Evolutionary conservation across 2,329 filamentous ascomycete species (phyloP).

Genomic region (Colletotrichum sp.): DNA sequence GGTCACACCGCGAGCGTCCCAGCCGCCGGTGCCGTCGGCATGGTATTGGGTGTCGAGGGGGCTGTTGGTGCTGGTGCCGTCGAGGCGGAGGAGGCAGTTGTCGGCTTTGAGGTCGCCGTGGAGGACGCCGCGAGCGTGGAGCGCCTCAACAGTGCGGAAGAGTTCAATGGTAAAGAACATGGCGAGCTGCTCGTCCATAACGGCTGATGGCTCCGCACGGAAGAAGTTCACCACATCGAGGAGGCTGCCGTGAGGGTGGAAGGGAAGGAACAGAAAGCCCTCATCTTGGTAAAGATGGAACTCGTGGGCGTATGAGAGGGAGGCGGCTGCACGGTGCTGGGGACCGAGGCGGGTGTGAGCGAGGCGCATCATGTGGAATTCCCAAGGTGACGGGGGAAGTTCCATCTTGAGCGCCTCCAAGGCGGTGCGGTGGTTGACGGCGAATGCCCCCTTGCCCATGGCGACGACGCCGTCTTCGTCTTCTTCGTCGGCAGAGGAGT

Average conservation of each 20-base stretch:
- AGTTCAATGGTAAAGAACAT: conserved; percentile 98
- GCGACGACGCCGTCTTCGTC: conserved; percentile 49
- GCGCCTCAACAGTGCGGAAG: conserved; percentile 84
- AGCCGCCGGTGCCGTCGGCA: conserved; percentile 76
- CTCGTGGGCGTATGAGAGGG: conserved; percentile 83
- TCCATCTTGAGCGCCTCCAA: conserved; percentile 96
- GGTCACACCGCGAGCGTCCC: conserved; percentile 78
- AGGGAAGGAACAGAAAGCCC: conserved; percentile 87
- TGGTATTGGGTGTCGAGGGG: conserved; percentile 69
- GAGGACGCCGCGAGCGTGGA: conserved; percentile 80
- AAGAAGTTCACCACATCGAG: conserved; percentile 94
- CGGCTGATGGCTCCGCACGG: conserved; percentile 71
- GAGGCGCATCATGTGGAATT: conserved; percentile 93
- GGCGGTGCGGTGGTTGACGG: conserved; percentile 57
- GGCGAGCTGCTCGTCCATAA: conserved; percentile 87
- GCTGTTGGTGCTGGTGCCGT: conserved; percentile 46
- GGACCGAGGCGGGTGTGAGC: conserved; percentile 78
- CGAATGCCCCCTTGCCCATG: conserved; percentile 69
- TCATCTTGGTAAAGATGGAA: conserved; percentile 92
- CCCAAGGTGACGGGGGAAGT: conserved; percentile 86
- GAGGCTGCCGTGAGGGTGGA: conserved; percentile 86
- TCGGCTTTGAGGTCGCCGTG: conserved; percentile 96
- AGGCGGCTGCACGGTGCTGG: conserved; percentile 73
- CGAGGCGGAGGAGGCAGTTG: conserved; percentile 90
- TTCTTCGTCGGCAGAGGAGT: conserved; percentile 56